A percentile compares a stretch with the other conserved stretches of the same genome.
These are phyloP conservation scores for Naegleria lovaniensis DNA, from an alignment of 208 protist genomes.

Conservation along the genomic window DNA sequence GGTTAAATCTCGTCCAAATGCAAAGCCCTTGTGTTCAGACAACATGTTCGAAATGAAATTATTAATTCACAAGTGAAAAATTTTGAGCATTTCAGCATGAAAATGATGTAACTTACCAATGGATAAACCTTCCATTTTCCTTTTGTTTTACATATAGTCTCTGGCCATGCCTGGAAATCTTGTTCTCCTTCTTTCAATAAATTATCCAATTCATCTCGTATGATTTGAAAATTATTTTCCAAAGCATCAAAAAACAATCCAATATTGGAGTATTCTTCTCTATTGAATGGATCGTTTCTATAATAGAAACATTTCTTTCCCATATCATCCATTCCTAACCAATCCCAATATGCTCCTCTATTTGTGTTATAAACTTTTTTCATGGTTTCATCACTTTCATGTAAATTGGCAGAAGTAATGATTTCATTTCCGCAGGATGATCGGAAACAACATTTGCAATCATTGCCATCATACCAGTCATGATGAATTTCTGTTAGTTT, in stretches of 20 bases:
- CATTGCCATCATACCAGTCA: background rate
- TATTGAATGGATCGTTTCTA: background rate
- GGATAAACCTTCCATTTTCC: constrained; percentile 1
- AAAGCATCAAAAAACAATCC: background rate
- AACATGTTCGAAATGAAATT: no score
- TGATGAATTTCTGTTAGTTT: background rate
- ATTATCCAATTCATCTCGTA: background rate
- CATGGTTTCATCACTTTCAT: background rate
- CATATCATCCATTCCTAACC: background rate
- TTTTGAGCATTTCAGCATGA: no score
- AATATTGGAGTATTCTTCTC: background rate
- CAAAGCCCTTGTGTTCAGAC: background rate
- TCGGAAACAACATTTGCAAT: background rate
- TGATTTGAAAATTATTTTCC: background rate
- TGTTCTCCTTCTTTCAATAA: background rate
- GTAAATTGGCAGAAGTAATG: background rate
- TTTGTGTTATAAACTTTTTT: background rate
- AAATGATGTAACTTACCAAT: background rate
- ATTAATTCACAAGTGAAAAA: no score
- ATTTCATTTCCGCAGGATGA: background rate
- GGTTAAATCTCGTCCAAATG: constrained; percentile 1
- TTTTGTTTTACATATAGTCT: constrained; percentile 6
- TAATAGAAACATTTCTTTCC: background rate
- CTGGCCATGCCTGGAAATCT: constrained; percentile 10
- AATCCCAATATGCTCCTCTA: background rate